Conservation (phyloP, 192 early-diverging fungal genomes). For the Coemansia sp. region DNA sequence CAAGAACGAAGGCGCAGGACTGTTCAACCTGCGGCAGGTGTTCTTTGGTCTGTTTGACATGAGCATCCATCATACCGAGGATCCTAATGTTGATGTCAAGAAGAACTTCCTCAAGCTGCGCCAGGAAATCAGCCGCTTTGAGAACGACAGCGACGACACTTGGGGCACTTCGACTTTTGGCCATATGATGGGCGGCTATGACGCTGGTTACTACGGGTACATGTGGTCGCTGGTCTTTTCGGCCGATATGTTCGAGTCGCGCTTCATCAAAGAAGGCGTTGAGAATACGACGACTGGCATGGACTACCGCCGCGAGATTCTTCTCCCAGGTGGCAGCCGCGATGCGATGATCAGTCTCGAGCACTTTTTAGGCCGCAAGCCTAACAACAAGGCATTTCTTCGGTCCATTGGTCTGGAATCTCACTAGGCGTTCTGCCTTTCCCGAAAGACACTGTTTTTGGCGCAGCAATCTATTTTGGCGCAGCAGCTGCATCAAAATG, state of each 20-base stretch:
- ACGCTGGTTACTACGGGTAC: constrained; percentile 76
- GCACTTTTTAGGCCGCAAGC: constrained; percentile 79
- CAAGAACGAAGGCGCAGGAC: constrained; percentile 74
- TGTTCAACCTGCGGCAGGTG: constrained; percentile 72
- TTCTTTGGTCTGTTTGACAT: constrained; percentile 80
- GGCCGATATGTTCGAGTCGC: constrained; percentile 76
- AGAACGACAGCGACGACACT: constrained; percentile 51
- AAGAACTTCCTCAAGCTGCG: constrained; percentile 51
- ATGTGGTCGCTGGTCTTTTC: constrained; percentile 78
- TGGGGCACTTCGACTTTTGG: constrained; percentile 60
- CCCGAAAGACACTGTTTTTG: no score
- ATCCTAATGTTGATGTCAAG: constrained; percentile 47
- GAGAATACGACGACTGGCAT: constrained; percentile 23
- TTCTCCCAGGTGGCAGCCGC: constrained; percentile 48
- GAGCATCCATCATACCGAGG: constrained; percentile 64
- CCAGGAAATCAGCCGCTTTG: constrained; percentile 37
- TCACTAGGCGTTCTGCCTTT: neutral
- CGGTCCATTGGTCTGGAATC: constrained; percentile 61
- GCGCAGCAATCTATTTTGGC: neutral
- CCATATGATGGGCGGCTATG: constrained; percentile 76
- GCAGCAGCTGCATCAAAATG: neutral
- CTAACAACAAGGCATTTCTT: constrained; percentile 77
- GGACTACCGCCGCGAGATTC: constrained; percentile 31
- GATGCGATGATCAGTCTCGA: constrained; percentile 72
- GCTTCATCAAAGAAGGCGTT: constrained; percentile 65